Base-by-base conservation (phyloP, 2,329 filamentous ascomycete species). In the Fusarium austroafricanum region DNA sequence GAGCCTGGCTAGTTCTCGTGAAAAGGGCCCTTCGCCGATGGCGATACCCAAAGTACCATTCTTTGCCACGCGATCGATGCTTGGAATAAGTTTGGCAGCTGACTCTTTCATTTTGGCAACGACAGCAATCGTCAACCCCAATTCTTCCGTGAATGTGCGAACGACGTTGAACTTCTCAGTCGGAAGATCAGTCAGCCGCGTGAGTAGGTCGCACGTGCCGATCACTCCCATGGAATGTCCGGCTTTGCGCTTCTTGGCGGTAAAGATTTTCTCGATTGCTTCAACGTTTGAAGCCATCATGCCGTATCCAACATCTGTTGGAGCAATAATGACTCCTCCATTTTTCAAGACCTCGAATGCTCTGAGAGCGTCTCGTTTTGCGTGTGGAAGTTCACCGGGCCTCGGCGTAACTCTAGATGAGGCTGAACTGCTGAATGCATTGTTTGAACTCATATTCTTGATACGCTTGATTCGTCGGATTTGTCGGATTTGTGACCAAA, bases 281-380 rank as follows among this genome's bases (percentile, higher is more conserved):
- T 44, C 37, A 0, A 21, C 10, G 15, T 5, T 44, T 23, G 26
- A 18, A 11, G 49, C 26, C 20, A 52, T 44, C 20, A 52, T 52
- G 17, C 37, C 49, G 26, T 44, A 52, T 7, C 37, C 37, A 15
- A 52, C 49, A 6, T 52, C 49, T 5, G 49, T 44, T 17, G 49
- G 37, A 9, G 26, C 49, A 7, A 44, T 52, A 5, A 44, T 33
- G 2, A 44, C 28, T 2, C 37, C 37, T 10, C 28, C 49, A 1
- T 17, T 10, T 33, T 18, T 44, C 37, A 52, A 44, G 14, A 44
- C 15, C 7, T 44, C 35, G 2, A 23, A 44, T 8, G 37, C 49
- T 9, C 26, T 44, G 0, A n/a, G 15, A 52, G 37, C 49, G 9
- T 52, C 49, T 6, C 37, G 26, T 5, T 33, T 52, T 18, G 49